These are phyloP conservation scores for Cyberlindnera veronae DNA, from an alignment of 805 yeast species.

Conservation along the genomic window DNA sequence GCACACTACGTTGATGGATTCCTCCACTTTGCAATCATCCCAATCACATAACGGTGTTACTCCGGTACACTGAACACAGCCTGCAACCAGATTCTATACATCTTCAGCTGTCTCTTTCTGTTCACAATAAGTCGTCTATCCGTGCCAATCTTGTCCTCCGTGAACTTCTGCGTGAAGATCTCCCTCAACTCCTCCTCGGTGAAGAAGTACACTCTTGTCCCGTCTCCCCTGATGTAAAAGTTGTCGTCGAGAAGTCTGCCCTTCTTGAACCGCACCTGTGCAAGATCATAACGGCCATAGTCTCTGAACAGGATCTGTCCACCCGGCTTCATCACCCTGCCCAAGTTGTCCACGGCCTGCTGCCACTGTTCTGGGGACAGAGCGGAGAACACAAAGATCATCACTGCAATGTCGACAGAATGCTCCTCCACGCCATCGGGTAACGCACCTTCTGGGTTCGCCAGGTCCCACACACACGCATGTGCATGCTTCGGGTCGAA, in stretches of 20 bases:
- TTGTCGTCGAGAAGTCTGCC: constrained; percentile 85
- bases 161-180: constrained; percentile 64
- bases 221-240: constrained; percentile 96
- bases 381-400: constrained; percentile 93
- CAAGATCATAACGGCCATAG: constrained; percentile 93
- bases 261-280: constrained; percentile 91
- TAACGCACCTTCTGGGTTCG: constrained; percentile 64
- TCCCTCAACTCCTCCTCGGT: constrained; percentile 85
- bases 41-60: constrained; percentile 18
- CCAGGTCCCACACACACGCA: constrained; percentile 94
- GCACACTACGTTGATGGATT: constrained; percentile 62
- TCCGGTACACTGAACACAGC: constrained; percentile 65
- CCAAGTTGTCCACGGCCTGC: constrained; percentile 68
- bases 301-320: constrained; percentile 88
- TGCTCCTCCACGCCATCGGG: constrained; percentile 83
- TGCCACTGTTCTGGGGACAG: constrained; percentile 89
- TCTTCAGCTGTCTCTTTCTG: constrained; percentile 85
- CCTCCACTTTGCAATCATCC: constrained; percentile 49
- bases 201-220: constrained; percentile 95
- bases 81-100: constrained; percentile 97
- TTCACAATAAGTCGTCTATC: constrained; percentile 90
- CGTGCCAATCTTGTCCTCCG: constrained; percentile 75
- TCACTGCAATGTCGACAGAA: constrained; percentile 86
- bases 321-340: constrained; percentile 82
- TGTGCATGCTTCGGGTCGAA: constrained; percentile 61